Conservation (phyloP, 208 protist species). For the Entamoeba nuttalli region DNA sequence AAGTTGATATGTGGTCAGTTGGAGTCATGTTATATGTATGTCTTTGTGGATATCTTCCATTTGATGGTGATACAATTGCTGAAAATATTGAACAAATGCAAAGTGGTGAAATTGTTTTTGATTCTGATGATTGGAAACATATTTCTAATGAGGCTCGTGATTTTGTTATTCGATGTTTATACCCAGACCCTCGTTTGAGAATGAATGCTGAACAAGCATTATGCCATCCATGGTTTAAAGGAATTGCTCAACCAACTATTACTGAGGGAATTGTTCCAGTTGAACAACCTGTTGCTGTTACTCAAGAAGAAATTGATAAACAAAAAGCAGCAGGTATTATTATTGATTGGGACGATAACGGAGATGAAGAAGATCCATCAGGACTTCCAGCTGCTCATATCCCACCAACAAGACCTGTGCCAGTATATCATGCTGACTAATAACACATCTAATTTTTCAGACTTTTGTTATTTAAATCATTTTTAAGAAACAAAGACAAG, state of each 20-base stretch:
- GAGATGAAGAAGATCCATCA: not conserved
- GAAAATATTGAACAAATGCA: not conserved
- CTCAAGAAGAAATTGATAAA: not conserved
- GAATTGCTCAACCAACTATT: not conserved
- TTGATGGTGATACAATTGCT: not conserved
- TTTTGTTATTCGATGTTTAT: not conserved
- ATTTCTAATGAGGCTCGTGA: not conserved
- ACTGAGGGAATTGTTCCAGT: not conserved
- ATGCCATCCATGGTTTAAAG: not conserved
- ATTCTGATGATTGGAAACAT: not conserved
- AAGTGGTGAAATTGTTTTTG: not conserved
- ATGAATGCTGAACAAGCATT: not conserved
- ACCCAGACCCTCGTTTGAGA: not conserved
- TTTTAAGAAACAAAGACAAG: no score
- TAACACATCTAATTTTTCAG: not conserved
- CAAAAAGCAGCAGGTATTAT: not conserved
- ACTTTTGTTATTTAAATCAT: no score
- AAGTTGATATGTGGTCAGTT: slow-evolving; percentile 44
- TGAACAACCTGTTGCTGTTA: not conserved
- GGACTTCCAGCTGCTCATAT: not conserved
- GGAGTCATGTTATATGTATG: slow-evolving; percentile 6
- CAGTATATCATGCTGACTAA: not conserved
- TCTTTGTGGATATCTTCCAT: not conserved
- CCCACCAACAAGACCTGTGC: not conserved
- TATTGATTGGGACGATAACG: not conserved